These are phyloP conservation scores for Psilocybe sp. DNA, from an alignment of 768 basidiomycete species.

Conservation along the genomic window DNA sequence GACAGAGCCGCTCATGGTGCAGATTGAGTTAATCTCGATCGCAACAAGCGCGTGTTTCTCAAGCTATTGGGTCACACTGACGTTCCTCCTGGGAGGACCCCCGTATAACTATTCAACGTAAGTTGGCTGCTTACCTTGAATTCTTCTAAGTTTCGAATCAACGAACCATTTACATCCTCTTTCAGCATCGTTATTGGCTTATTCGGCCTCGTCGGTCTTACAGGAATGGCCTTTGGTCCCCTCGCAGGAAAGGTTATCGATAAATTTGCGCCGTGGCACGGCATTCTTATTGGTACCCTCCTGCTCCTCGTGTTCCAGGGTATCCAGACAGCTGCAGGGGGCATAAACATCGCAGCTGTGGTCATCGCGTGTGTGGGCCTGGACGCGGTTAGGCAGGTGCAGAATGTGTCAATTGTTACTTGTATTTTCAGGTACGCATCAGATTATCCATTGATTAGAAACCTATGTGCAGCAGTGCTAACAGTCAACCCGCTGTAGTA, in stretches of 20 bases:
- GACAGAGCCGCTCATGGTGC: constrained; percentile 76
- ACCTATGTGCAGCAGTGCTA: constrained; percentile 7
- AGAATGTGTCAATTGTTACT: constrained; percentile 57
- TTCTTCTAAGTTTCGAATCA: neutral
- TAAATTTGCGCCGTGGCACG: constrained; percentile 61
- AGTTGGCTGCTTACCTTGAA: constrained; percentile 12
- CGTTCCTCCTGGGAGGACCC: constrained; percentile 73
- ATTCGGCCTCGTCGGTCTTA: constrained; percentile 58
- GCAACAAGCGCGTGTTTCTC: constrained; percentile 55
- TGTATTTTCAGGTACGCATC: constrained; percentile 41
- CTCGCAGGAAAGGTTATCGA: constrained; percentile 60
- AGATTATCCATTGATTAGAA: neutral
- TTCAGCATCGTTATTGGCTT: constrained; percentile 49
- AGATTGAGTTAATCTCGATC: constrained; percentile 58
- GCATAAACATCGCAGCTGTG: constrained; percentile 56
- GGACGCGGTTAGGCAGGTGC: constrained; percentile 58
- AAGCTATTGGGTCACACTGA: constrained; percentile 70
- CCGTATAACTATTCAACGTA: constrained; percentile 77
- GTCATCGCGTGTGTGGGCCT: constrained; percentile 58
- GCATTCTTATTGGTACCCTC: constrained; percentile 50
- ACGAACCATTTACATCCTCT: neutral
- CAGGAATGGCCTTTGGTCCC: constrained; percentile 59
- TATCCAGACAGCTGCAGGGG: constrained; percentile 58
- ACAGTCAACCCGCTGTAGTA: constrained; percentile 8
- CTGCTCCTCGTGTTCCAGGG: constrained; percentile 43